Evolutionary conservation across 2,329 filamentous ascomycete genomes (phyloP), one percentile per base, ranked within the genome.

Genomic region (Chrysoporthe cubensis): DNA sequence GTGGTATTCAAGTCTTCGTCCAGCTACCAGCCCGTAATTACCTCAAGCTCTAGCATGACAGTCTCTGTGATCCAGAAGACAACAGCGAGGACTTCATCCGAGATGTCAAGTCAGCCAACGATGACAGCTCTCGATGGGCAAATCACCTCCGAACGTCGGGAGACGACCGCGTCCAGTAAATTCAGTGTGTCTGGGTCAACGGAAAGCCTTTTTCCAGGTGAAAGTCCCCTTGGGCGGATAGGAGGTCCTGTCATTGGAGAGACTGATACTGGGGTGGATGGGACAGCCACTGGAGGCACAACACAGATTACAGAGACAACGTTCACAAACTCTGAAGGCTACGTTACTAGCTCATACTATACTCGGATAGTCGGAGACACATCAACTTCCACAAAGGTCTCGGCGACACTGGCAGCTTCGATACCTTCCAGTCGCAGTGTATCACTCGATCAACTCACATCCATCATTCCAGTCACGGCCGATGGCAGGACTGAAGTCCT

Each of bases 281-380:
- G 42, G 5, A 67, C 65, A 11, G 50, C 60, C 11, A 60, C 59
- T 26, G 61, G 18, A 26, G 66, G 60, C 5, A 59, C 43, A 18
- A 66, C 52, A 4, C 42, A 59, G 18, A 16, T 63, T 34, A 42
- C 13, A n/a, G 14, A 44, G 4, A 66, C 52, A 21, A 59, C 60
- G 13, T 66, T 52, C 26, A 66, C 60, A 21, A 34, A 66, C 26
- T 26, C 42, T 21, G 42, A 18, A 11, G 65, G 65, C 6, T 54
- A 32, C 16, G 13, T 44, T 3, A 56, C 26, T 5, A 60, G 43
- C 18, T 54, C 62, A 11, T 46, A 37, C 16, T 60, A 60, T 34
- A 60, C 44, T 7, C 52, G 21, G 16, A 42, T 64, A 5, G 8
- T 44, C 11, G 54, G 56, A 16, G 66, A 46, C 13, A 67, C 46